These are phyloP conservation scores for Chytriomyces hyalinus DNA, from an alignment of 192 early-diverging fungal species.

Conservation along the genomic window DNA sequence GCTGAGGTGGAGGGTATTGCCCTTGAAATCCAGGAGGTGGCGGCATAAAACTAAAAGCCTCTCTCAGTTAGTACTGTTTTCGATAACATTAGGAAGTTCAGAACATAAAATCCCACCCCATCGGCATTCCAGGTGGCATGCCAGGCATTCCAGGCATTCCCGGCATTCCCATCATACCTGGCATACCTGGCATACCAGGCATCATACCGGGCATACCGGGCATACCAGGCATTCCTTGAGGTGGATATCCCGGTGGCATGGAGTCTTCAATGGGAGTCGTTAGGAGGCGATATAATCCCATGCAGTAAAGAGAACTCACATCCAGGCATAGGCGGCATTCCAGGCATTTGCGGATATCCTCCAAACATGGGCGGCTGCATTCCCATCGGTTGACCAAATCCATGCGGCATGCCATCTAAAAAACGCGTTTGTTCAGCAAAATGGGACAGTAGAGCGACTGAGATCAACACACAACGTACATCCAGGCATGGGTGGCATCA, in stretches of 20 bases:
- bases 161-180: conserved; percentile 25
- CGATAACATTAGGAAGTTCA: background rate
- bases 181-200: background rate
- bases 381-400: conserved; percentile 23
- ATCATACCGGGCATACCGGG: conserved; percentile 40
- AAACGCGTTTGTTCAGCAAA: background rate
- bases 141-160: conserved; percentile 41
- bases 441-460: background rate
- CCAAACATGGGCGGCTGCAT: conserved; percentile 33
- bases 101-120: background rate
- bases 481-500: conserved; percentile 31
- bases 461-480: conserved; percentile 1
- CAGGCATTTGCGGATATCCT: conserved; percentile 27
- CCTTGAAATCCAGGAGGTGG: conserved; percentile 13
- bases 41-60: conserved; percentile 26
- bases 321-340: conserved; percentile 34
- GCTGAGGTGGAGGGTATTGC: conserved; percentile 36
- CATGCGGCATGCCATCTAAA: conserved; percentile 18
- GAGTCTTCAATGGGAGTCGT: background rate
- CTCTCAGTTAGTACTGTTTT: background rate
- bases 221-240: conserved; percentile 34
- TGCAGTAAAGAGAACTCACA: background rate
- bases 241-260: conserved; percentile 32
- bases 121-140: conserved; percentile 27
- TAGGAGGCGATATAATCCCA: no score